These are phyloP conservation scores for Triticum turgidum DNA, from an alignment of 176 grass and related monocot genomes.

Conservation along the genomic window DNA sequence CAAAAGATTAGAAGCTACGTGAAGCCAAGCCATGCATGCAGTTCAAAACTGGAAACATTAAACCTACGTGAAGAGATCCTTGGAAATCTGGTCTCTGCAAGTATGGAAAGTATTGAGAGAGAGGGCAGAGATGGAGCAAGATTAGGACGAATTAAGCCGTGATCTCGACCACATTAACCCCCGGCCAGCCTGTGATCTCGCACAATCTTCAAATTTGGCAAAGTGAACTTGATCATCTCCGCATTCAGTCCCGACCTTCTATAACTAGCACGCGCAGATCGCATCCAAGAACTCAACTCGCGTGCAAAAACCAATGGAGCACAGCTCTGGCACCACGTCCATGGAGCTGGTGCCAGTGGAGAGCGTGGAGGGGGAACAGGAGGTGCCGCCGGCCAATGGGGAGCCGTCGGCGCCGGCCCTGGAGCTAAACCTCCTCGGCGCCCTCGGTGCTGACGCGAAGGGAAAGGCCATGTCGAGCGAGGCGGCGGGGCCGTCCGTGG, in stretches of 20 bases:
- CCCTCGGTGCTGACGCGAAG: not conserved
- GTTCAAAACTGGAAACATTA: too few relatives aligned
- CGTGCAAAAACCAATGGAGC: slow-evolving; percentile 27
- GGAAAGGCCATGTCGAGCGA: not conserved
- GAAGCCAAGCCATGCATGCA: too few relatives aligned
- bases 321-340: slow-evolving; percentile 7
- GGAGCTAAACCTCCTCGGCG: not conserved
- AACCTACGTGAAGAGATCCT: slow-evolving; percentile 27
- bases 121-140: not conserved
- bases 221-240: slow-evolving; percentile 37
- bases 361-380: not conserved
- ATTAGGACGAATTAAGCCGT: slow-evolving; percentile 22
- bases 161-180: slow-evolving; percentile 38
- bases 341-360: not conserved
- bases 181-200: slow-evolving; percentile 27
- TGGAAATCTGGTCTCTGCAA: slow-evolving; percentile 3
- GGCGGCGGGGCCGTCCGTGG: not conserved
- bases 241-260: slow-evolving; percentile 5
- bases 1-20: too few relatives aligned
- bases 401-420: not conserved
- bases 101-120: slow-evolving; percentile 24
- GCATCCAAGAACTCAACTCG: slow-evolving; percentile 9
- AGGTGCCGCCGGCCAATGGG: not conserved
- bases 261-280: slow-evolving; percentile 32
- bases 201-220: slow-evolving; percentile 33